These are phyloP conservation scores for Jaenimonas drosophilae DNA, from an alignment of 208 protist species.

Conservation along the genomic window DNA sequence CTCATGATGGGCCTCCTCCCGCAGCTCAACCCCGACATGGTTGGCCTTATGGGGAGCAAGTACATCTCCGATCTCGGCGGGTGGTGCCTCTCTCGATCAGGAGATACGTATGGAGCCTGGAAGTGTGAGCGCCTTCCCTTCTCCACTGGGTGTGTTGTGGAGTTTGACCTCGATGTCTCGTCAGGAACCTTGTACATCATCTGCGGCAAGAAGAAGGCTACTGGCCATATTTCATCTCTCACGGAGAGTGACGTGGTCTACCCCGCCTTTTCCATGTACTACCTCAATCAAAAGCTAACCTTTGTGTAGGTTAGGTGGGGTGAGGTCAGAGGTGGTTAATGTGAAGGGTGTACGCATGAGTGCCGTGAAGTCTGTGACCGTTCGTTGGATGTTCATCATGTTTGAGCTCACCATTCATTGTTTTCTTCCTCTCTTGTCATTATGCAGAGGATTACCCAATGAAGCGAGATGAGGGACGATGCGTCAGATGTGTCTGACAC, in stretches of 20 bases:
- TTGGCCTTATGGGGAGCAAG: slow-evolving; percentile 63
- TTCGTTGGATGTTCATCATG: no score
- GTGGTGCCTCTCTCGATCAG: slow-evolving; percentile 83
- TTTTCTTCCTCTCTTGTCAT: no score
- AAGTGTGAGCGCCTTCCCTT: slow-evolving; percentile 84
- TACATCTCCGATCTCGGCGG: slow-evolving; percentile 88
- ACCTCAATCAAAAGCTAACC: slow-evolving; percentile 83
- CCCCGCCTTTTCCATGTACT: slow-evolving; percentile 88
- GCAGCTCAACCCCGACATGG: slow-evolving; percentile 24
- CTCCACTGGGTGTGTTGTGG: slow-evolving; percentile 77
- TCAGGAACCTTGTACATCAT: slow-evolving; percentile 75
- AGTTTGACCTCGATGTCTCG: slow-evolving; percentile 82
- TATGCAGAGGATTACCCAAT: no score
- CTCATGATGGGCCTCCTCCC: slow-evolving; percentile 88
- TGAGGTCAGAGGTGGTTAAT: no score
- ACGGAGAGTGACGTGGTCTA: slow-evolving; percentile 64
- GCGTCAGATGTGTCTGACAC: no score
- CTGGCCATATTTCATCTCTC: slow-evolving; percentile 62
- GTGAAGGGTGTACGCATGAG: no score
- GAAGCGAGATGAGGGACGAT: no score
- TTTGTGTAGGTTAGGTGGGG: slow-evolving; percentile 62
- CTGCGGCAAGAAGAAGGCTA: slow-evolving; percentile 58
- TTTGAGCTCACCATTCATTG: no score
- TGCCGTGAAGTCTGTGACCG: no score
- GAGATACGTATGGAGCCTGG: slow-evolving; percentile 83